Conservation (phyloP, 1,284 basidiomycete species). For the Naganishia sp. region DNA sequence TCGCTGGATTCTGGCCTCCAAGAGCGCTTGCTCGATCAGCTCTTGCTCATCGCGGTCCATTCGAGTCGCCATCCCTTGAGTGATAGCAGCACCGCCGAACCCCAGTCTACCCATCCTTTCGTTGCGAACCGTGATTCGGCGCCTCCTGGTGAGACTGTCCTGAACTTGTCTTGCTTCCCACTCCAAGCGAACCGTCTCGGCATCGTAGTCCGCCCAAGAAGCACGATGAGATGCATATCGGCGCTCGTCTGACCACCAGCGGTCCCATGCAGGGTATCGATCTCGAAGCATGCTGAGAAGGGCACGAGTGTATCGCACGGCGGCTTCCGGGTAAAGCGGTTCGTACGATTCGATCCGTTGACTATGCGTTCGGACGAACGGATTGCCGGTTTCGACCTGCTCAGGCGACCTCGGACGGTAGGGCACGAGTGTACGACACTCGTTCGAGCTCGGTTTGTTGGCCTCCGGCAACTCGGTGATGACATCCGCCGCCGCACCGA, state of each 20-base stretch:
- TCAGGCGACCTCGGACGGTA: background rate
- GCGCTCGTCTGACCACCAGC: conserved; percentile 22
- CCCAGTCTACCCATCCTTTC: conserved; percentile 14
- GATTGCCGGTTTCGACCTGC: background rate
- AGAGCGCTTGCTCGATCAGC: conserved; percentile 16
- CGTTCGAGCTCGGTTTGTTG: background rate
- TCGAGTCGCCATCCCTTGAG: conserved; percentile 6
- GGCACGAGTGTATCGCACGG: conserved; percentile 20
- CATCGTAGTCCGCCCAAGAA: conserved; percentile 10
- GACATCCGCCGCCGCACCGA: background rate
- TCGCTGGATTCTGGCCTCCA: conserved; percentile 16
- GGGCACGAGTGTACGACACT: background rate
- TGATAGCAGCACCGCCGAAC: conserved; percentile 5
- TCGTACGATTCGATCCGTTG: conserved; percentile 20
- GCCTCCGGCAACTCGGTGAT: background rate
- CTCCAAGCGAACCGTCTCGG: conserved; percentile 14
- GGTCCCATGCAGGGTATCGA: conserved; percentile 21
- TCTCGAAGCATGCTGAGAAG: conserved; percentile 14
- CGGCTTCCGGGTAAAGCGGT: conserved; percentile 15
- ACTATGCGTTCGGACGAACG: conserved; percentile 7
- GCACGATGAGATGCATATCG: conserved; percentile 7
- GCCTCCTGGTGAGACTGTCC: background rate
- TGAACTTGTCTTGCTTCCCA: conserved; percentile 7
- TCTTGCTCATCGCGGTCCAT: conserved; percentile 19
- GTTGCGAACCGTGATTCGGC: background rate